Conservation (phyloP, 2,329 filamentous ascomycete genomes). For the Rhinocladiella similis region DNA sequence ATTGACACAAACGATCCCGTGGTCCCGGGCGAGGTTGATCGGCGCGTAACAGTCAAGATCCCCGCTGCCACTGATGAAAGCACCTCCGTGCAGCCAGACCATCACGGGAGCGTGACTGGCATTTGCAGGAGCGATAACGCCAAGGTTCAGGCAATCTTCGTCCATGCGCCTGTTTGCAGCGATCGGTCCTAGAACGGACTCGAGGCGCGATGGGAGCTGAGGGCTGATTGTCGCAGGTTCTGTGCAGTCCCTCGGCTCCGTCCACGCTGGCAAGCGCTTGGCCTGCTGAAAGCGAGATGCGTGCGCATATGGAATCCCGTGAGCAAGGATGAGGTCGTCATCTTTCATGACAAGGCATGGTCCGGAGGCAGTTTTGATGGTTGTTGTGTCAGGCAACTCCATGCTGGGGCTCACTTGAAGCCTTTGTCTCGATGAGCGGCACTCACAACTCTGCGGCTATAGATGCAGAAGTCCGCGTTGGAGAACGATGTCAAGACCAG, state of each 20-base stretch:
- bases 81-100: constrained; percentile 62
- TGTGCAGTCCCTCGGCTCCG: constrained; percentile 41
- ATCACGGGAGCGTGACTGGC: constrained; percentile 52
- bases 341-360: constrained; percentile 1
- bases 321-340: background rate
- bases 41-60: constrained; percentile 62
- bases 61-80: constrained; percentile 59
- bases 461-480: too few relatives aligned
- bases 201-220: constrained; percentile 5
- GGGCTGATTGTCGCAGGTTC: constrained; percentile 32
- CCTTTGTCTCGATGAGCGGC: too few relatives aligned
- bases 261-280: background rate
- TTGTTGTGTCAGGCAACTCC: background rate
- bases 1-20: constrained; percentile 55
- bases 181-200: constrained; percentile 1
- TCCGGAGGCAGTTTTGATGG: background rate
- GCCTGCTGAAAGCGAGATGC: constrained; percentile 5
- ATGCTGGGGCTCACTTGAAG: background rate
- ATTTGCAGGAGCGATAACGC: constrained; percentile 61
- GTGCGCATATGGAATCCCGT: constrained; percentile 1
- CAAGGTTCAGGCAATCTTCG: constrained; percentile 64
- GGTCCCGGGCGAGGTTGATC: constrained; percentile 53
- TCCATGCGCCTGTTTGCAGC: constrained; percentile 19
- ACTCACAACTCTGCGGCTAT: too few relatives aligned
- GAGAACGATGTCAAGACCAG: too few relatives aligned